Conservation (phyloP, 2,329 filamentous ascomycete species). For the Sclerotinia minor region DNA sequence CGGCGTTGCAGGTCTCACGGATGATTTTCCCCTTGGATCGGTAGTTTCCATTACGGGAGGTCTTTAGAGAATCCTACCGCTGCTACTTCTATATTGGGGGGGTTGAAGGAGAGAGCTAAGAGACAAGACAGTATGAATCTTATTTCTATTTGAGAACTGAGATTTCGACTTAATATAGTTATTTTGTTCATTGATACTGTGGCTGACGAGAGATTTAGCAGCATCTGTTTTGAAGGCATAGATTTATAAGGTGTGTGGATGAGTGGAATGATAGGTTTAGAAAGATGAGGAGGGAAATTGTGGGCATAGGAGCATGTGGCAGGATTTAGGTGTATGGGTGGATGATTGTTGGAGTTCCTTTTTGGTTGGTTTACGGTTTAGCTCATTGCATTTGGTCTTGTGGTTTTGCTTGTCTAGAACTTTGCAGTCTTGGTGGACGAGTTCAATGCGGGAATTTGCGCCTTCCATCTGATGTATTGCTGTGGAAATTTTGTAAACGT, state of each 20-base stretch:
- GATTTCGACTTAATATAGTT: fast-evolving
- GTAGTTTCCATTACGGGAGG: background rate
- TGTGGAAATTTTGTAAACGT: background rate
- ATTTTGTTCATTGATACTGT: background rate
- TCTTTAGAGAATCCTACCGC: background rate
- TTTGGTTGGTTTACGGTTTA: background rate
- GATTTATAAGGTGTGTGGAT: no score
- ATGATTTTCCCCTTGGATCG: background rate
- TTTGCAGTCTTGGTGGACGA: background rate
- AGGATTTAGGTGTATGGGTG: background rate
- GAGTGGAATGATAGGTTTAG: no score
- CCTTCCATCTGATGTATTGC: no score
- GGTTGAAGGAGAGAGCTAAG: background rate
- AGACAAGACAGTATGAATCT: background rate
- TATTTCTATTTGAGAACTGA: background rate
- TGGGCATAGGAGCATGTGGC: background rate
- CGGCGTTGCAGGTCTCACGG: background rate
- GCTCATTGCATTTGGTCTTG: background rate
- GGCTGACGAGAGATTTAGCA: background rate
- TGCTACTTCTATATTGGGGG: background rate
- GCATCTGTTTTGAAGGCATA: background rate
- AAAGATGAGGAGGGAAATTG: background rate
- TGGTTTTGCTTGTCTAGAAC: background rate
- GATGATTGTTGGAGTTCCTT: background rate
- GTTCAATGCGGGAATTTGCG: background rate